Evolutionary conservation across 306 rosid species (phyloP).

Genomic region (Amphicarpaea edgeworthii): DNA sequence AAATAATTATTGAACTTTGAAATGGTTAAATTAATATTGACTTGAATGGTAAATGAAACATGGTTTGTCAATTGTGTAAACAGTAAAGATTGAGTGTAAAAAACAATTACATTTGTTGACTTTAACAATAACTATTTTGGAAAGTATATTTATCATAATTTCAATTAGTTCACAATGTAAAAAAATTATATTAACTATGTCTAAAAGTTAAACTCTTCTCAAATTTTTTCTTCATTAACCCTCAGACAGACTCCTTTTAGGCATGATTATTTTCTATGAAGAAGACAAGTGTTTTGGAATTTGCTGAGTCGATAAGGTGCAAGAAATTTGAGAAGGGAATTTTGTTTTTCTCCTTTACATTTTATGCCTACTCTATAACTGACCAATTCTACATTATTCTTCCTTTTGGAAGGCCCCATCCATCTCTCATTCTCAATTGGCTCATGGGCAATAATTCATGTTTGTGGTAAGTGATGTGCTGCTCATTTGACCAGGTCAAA

Average conservation of each 20-base stretch:
- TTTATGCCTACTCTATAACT: constrained; percentile 37
- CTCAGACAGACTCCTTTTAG: constrained; percentile 1
- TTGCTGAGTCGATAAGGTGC: constrained; percentile 35
- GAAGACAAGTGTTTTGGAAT: constrained; percentile 35
- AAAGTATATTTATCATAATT: too few species aligned
- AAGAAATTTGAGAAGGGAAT: constrained; percentile 20
- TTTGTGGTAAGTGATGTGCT: constrained; percentile 40
- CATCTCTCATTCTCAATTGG: constrained; percentile 21
- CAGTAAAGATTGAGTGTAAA: too few species aligned
- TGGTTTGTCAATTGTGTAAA: background rate
- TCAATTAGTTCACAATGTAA: too few species aligned
- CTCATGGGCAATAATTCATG: constrained; percentile 47
- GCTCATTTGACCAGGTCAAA: constrained; percentile 69
- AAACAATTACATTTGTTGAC: too few species aligned
- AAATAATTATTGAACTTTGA: background rate
- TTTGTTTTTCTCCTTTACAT: constrained; percentile 29
- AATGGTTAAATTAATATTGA: background rate
- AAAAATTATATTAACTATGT: too few species aligned
- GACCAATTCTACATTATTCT: constrained; percentile 40
- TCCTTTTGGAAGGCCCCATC: constrained; percentile 42
- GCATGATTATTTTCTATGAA: constrained; percentile 35
- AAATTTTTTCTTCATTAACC: background rate
- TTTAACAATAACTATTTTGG: too few species aligned
- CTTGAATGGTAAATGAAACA: constrained; percentile 24
- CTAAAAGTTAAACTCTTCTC: too few species aligned